Conservation (phyloP, 805 yeast species). For the Lachancea waltii region DNA sequence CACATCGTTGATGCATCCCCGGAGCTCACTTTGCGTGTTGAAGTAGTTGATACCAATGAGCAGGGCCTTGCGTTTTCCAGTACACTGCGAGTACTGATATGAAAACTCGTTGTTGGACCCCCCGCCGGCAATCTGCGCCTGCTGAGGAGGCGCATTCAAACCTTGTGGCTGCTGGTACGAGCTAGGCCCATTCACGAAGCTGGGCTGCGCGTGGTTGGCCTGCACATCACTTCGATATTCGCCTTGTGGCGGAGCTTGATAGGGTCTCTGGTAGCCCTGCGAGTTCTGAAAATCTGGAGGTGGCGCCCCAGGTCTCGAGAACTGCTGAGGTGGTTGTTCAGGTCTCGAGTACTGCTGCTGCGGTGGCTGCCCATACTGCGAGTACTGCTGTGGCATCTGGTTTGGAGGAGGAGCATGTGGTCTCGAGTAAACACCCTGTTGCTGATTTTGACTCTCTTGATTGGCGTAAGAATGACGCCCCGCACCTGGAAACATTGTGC, state of each 20-base stretch:
- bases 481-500: conserved; percentile 30
- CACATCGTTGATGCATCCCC: conserved; percentile 81
- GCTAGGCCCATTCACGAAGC: conserved; percentile 16
- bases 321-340: conserved; percentile 1
- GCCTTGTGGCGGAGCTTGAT: conserved; percentile 3
- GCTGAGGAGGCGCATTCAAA: conserved; percentile 20
- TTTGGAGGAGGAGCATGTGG: conserved; percentile 21
- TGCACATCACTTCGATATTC: conserved; percentile 9
- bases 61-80: conserved; percentile 68
- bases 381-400: conserved; percentile 7
- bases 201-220: conserved; percentile 12
- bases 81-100: conserved; percentile 61
- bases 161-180: conserved; percentile 19
- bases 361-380: too few species aligned
- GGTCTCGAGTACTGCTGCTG: conserved; percentile 6
- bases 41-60: conserved; percentile 73
- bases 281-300: conserved; percentile 12
- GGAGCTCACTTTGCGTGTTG: conserved; percentile 52
- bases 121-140: conserved; percentile 17
- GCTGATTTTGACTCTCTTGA: conserved; percentile 11
- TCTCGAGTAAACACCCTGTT: conserved; percentile 9
- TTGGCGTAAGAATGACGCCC: conserved; percentile 30
- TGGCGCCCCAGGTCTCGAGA: conserved; percentile 17
- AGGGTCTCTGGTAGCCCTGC: conserved; percentile 1
- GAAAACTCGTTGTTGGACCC: conserved; percentile 20